These are phyloP conservation scores for Salix koriyanagi DNA, from an alignment of 345 rosid genomes.

Conservation along the genomic window DNA sequence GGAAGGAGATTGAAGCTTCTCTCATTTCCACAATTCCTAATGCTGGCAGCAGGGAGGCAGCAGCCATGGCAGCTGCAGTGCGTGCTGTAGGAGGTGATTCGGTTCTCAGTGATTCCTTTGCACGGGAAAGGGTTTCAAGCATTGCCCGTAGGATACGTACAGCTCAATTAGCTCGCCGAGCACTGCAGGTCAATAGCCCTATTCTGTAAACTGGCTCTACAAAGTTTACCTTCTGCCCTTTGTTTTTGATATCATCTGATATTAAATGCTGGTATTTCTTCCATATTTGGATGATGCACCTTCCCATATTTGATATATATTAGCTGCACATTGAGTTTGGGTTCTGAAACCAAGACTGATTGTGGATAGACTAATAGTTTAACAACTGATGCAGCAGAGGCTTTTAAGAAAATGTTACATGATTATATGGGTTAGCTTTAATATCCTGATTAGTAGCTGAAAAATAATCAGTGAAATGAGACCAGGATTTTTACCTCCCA, in stretches of 20 bases:
- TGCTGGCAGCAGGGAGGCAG: conserved; percentile 98
- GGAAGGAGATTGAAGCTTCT: conserved; percentile 99
- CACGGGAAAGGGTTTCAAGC: conserved; percentile 96
- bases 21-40: conserved; percentile 95
- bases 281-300: neutral
- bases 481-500: neutral
- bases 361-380: neutral
- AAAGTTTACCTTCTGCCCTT: neutral
- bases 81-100: conserved; percentile 99
- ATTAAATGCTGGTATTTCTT: neutral
- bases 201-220: neutral
- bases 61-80: conserved; percentile 99
- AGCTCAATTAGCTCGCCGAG: conserved; percentile 87
- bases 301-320: neutral
- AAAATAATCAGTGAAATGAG: neutral
- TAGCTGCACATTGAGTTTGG: neutral
- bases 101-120: conserved; percentile 98
- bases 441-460: neutral
- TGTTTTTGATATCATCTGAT: neutral
- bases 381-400: neutral
- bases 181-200: conserved; percentile 57
- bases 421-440: neutral
- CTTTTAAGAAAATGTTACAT: neutral
- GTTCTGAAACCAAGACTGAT: neutral
- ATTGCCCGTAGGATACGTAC: conserved; percentile 91